These are phyloP conservation scores for Ustanciosporium gigantosporum DNA, from an alignment of 1,284 basidiomycete genomes.

Conservation along the genomic window DNA sequence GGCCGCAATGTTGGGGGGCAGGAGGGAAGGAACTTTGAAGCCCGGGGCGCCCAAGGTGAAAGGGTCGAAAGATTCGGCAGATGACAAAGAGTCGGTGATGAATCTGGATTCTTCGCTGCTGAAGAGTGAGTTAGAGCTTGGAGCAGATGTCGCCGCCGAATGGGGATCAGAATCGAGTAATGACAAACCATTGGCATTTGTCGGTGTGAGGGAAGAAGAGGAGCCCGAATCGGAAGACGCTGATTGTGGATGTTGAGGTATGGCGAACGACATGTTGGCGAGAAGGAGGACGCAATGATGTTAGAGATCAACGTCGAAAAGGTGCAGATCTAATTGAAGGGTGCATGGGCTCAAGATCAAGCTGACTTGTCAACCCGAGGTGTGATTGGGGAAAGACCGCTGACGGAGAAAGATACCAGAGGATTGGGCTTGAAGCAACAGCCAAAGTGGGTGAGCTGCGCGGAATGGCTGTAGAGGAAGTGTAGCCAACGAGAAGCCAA, in stretches of 20 bases:
- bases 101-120: slow-evolving; percentile 48
- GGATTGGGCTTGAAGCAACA: no score
- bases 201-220: slow-evolving; percentile 26
- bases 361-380: no score
- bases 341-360: no score
- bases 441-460: no score
- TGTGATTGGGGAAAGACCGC: no score
- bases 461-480: no score
- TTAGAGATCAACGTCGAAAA: no score
- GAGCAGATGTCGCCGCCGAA: slow-evolving; percentile 1
- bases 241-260: slow-evolving; percentile 18
- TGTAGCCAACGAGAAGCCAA: no score
- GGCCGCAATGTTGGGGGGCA: slow-evolving; percentile 42
- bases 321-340: no score
- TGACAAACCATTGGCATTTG: slow-evolving; percentile 13
- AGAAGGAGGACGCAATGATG: no score
- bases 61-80: slow-evolving; percentile 48
- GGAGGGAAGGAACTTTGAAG: slow-evolving; percentile 48
- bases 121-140: slow-evolving; percentile 36
- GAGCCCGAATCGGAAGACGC: slow-evolving; percentile 37
- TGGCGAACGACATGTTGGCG: slow-evolving; percentile 24
- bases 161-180: slow-evolving; percentile 18
- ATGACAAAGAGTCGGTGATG: slow-evolving; percentile 46
- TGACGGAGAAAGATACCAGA: no score
- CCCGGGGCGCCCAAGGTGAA: slow-evolving; percentile 50